A percentile compares a stretch with the other conserved stretches of the same genome.
phyloP scores from a whole-genome alignment of 2,329 filamentous ascomycete genomes.

The Apiospora kogelbergensis region DNA sequence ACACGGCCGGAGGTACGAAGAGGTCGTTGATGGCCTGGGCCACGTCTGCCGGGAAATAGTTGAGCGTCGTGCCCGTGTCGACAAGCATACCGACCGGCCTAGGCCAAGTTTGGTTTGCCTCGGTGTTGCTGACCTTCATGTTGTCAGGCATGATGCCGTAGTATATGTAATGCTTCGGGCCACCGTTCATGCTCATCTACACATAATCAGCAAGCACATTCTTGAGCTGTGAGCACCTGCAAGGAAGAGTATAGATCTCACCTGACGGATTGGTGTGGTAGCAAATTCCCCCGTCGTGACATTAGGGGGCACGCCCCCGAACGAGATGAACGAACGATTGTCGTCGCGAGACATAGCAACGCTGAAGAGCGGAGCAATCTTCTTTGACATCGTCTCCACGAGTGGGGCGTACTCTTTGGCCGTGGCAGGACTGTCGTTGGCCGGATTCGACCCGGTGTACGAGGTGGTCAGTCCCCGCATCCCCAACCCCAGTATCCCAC shows the following conservation, averaged over 20 bases:
- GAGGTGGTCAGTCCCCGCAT: conserved; percentile 30
- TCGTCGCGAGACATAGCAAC: conserved; percentile 33
- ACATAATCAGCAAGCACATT: conserved; percentile 14
- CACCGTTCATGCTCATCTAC: not conserved
- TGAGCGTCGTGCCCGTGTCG: conserved; percentile 34
- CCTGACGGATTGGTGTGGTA: conserved; percentile 28
- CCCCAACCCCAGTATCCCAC: conserved; percentile 33
- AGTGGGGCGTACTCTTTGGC: conserved; percentile 28
- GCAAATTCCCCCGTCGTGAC: conserved; percentile 28
- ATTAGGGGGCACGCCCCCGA: conserved; percentile 32
- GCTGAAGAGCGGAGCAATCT: conserved; percentile 27
- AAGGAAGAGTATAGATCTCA: conserved; percentile 9
- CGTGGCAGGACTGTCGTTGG: conserved; percentile 21
- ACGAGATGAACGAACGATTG: conserved; percentile 30
- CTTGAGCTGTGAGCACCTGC: conserved; percentile 10
- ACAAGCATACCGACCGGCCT: conserved; percentile 27
- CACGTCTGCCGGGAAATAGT: conserved; percentile 29
- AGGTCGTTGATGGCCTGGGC: conserved; percentile 30
- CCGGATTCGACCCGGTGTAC: conserved; percentile 22
- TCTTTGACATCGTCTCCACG: conserved; percentile 27
- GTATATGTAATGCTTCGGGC: conserved; percentile 26
- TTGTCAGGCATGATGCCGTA: conserved; percentile 26
- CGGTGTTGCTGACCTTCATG: conserved; percentile 22
- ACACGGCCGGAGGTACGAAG: conserved; percentile 25
- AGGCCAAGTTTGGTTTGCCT: conserved; percentile 15